A percentile compares a stretch with the other conserved stretches of the same genome.
These are phyloP conservation scores for Puccinellia tenuiflora DNA, from an alignment of 176 grass and related monocot genomes.

Conservation along the genomic window DNA sequence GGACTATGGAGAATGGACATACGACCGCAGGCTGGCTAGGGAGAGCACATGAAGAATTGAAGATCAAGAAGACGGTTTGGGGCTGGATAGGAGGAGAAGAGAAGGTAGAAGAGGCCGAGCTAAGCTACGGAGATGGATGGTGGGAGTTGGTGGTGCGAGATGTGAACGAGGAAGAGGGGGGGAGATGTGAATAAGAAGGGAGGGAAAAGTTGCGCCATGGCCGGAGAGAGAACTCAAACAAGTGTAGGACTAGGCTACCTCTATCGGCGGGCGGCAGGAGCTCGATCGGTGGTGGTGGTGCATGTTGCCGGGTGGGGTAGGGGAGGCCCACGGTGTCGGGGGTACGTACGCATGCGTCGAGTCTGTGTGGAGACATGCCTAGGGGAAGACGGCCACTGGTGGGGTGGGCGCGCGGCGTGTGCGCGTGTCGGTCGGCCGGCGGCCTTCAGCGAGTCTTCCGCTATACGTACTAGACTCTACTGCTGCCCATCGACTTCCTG, in stretches of 20 bases:
- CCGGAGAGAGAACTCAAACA: not conserved
- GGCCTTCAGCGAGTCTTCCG: not conserved
- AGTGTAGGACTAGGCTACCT: not conserved
- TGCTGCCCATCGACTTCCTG: not conserved
- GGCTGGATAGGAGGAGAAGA: not conserved
- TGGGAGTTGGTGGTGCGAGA: constrained; percentile 29
- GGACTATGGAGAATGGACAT: not conserved
- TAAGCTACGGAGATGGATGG: not conserved
- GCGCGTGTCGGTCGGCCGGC: constrained; percentile 34
- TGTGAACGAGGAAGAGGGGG: constrained; percentile 31
- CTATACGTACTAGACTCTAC: too few relatives aligned
- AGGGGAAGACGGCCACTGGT: not conserved
- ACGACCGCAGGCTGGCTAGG: not conserved
- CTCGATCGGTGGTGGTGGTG: not conserved
- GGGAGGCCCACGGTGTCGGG: constrained; percentile 34
- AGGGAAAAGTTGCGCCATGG: constrained; percentile 26
- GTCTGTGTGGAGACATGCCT: constrained; percentile 15
- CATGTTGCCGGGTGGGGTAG: constrained; percentile 25
- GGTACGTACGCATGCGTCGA: not conserved
- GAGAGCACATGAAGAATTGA: not conserved
- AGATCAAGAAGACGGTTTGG: not conserved
- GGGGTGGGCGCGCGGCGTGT: constrained; percentile 7
- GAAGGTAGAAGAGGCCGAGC: not conserved
- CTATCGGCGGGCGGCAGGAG: not conserved
- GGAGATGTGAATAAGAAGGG: constrained; percentile 79